Evolutionary conservation across 2,329 filamentous ascomycete genomes (phyloP), one percentile per base, ranked within the genome.

Genomic region (Cyanodermella asteris): DNA sequence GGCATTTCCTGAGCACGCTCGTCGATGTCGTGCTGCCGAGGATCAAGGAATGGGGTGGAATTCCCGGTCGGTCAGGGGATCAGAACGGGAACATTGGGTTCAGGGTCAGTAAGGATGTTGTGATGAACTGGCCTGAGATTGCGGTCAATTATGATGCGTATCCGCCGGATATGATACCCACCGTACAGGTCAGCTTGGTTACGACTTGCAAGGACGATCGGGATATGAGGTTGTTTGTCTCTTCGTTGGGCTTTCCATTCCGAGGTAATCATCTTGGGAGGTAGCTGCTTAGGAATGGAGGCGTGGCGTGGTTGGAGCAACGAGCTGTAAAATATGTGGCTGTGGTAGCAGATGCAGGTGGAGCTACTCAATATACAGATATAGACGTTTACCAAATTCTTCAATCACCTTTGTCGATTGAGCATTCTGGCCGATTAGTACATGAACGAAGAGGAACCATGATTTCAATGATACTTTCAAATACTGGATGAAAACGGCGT

Each of bases 41-140:
- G 43, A 90, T 97, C 51, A 97, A 94, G 59, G 87, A 97, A 38
- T 97, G 80, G 75, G 67, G 65, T 28, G 87, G 87, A 31, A 57
- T 76, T n/a, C 64, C 64, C 37, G 70, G 68, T 24, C 64, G 56
- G 21, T 77, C 77, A 19, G 87, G 87, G 42, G 87, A 97, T 47
- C 71, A 69, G 42, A 72, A 73, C 32, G 87, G 87, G 18, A 93
- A 94, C 47, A 61, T 97, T 36, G 62, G 61, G 7, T 84, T 82
- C 47, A 87, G 87, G 36, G 59, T 97, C 38, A 61, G 61, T 9
- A 59, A 72, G 5, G 71, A 78, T 30, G 67, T 74, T 37, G 68
- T 91, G 39, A 68, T 73, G 25, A 56, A 77, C 35, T 97, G 94
- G 53, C 87, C 87, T 0, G 87, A 97, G 55, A 66, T 97, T 22